Conservation (phyloP, 164 flowering plant genomes). For the Vitis riparia region DNA sequence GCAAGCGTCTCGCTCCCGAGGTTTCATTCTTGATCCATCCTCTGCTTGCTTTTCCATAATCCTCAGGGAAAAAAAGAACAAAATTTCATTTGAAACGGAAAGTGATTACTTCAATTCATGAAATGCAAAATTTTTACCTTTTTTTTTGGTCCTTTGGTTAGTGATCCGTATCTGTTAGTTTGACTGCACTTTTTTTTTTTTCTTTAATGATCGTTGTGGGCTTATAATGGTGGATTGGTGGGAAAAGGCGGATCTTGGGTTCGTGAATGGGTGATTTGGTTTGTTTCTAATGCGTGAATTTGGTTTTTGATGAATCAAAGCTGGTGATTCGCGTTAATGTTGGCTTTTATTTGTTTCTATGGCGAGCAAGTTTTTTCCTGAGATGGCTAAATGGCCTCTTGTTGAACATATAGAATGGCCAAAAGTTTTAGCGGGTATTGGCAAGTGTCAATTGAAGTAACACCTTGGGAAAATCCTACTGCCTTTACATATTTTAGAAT, state of each 20-base stretch:
- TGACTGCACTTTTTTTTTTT: not conserved
- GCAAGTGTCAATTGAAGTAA: too few relatives aligned
- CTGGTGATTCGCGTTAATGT: too few relatives aligned
- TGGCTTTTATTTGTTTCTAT: too few relatives aligned
- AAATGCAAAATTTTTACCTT: too few relatives aligned
- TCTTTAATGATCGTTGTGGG: not conserved
- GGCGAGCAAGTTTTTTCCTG: too few relatives aligned
- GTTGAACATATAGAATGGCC: too few relatives aligned
- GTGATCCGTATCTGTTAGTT: not conserved
- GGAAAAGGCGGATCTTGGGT: not conserved
- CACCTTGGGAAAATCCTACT: too few relatives aligned
- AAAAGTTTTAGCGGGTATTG: too few relatives aligned
- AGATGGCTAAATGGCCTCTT: too few relatives aligned
- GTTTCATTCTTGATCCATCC: slow-evolving; percentile 22
- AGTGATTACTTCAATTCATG: too few relatives aligned
- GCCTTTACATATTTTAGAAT: too few relatives aligned
- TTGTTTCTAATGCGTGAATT: not conserved
- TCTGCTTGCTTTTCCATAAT: not conserved
- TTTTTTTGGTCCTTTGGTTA: not conserved
- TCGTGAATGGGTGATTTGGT: not conserved
- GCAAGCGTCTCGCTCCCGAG: slow-evolving; percentile 95
- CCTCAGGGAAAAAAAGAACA: not conserved
- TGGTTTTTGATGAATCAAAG: too few relatives aligned
- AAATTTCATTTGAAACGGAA: not conserved
- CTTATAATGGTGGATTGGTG: not conserved